A percentile compares a stretch with the other conserved stretches of the same genome.
Conservation (phyloP, 2,329 filamentous ascomycete genomes). For the Zymoseptoria tritici region DNA sequence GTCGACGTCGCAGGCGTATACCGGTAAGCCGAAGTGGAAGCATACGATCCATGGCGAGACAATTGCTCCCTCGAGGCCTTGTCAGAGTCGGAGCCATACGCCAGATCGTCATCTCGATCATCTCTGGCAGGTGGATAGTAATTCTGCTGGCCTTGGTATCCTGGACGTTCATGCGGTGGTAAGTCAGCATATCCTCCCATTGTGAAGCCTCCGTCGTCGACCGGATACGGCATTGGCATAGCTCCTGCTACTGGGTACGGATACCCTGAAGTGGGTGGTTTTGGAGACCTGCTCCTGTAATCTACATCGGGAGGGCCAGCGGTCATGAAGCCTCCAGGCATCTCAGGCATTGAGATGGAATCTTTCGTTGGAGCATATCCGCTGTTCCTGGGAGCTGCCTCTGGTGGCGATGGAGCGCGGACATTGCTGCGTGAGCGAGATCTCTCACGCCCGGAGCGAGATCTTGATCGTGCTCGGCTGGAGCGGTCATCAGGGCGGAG, state of each 20-base stretch:
- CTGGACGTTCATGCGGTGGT: conserved; percentile 38
- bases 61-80: conserved; percentile 7
- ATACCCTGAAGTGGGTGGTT: background rate
- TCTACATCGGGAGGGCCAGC: background rate
- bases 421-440: conserved; percentile 35
- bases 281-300: background rate
- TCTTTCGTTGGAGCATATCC: background rate
- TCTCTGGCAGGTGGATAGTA: conserved; percentile 8
- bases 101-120: conserved; percentile 26
- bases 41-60: conserved; percentile 15
- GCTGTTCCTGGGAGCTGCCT: background rate
- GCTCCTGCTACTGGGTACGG: background rate
- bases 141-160: conserved; percentile 22
- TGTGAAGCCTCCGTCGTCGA: conserved; percentile 29
- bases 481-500: conserved; percentile 34
- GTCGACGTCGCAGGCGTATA: conserved; percentile 18
- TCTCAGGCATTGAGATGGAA: background rate
- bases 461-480: conserved; percentile 37
- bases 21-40: conserved; percentile 14
- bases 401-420: conserved; percentile 21
- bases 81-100: conserved; percentile 22
- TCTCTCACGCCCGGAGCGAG: conserved; percentile 30
- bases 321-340: background rate
- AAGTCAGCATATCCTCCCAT: conserved; percentile 40
- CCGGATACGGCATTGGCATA: conserved; percentile 21